Evolutionary conservation across 2,329 filamentous ascomycete species (phyloP).

Genomic region (Fusarium beomiforme): DNA sequence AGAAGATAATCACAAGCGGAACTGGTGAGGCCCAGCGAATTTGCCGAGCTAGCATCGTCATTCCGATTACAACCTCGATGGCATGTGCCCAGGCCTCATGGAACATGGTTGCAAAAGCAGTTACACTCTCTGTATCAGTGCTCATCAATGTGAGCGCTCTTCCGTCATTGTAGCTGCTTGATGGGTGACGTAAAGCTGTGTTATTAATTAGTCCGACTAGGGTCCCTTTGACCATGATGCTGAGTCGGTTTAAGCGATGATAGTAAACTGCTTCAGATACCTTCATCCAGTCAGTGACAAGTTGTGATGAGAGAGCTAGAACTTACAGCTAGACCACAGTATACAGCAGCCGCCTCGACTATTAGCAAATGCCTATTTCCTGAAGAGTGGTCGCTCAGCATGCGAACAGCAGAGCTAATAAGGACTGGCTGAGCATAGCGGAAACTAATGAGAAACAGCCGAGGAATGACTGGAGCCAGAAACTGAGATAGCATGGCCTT

Average conservation of each 20-base stretch:
- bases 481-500: not conserved
- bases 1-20: not conserved
- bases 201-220: not conserved
- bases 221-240: not conserved
- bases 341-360: not conserved
- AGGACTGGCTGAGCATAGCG: not conserved
- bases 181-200: not conserved
- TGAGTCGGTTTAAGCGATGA: not conserved
- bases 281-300: not conserved
- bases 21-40: not conserved
- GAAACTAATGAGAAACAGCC: not conserved
- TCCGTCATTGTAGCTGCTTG: not conserved
- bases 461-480: not conserved
- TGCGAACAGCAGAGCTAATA: not conserved
- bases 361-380: not conserved
- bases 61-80: not conserved
- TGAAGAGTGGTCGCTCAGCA: rapidly evolving
- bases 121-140: not conserved
- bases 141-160: not conserved
- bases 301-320: not conserved
- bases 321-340: not conserved
- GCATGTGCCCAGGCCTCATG: not conserved
- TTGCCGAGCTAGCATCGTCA: not conserved
- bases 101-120: not conserved
- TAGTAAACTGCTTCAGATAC: not conserved